These are phyloP conservation scores for Fusarium odoratissimum DNA, from an alignment of 2,329 filamentous ascomycete genomes.

Conservation along the genomic window DNA sequence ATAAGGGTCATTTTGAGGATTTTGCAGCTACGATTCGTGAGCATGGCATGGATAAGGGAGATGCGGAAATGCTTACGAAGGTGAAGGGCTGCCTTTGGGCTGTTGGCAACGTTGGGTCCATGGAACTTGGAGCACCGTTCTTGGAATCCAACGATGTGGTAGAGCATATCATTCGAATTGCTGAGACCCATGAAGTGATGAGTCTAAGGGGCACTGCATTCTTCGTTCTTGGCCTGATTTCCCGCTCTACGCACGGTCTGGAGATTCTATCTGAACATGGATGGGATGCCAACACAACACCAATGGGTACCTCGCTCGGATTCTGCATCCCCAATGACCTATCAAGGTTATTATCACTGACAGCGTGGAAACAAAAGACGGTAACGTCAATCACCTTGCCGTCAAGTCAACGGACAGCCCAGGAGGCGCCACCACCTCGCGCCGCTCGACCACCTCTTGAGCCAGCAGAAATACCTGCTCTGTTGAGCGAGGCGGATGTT, in stretches of 20 bases:
- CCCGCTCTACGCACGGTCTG: constrained; percentile 88
- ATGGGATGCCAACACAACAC: constrained; percentile 92
- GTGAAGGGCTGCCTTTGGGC: constrained; percentile 98
- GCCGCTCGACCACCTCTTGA: constrained; percentile 57
- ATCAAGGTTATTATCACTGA: constrained; percentile 79
- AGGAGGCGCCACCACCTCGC: constrained; percentile 56
- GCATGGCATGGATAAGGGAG: constrained; percentile 85
- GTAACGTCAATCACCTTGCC: constrained; percentile 60
- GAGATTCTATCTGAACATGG: constrained; percentile 90
- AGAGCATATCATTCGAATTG: constrained; percentile 86
- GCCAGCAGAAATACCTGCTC: constrained; percentile 54
- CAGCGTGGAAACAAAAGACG: constrained; percentile 67
- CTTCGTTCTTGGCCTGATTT: constrained; percentile 93
- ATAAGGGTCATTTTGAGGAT: constrained; percentile 96
- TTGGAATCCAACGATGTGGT: constrained; percentile 92
- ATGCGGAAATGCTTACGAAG: constrained; percentile 86
- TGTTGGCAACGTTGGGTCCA: constrained; percentile 96
- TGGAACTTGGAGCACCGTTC: constrained; percentile 96
- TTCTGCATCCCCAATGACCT: constrained; percentile 88
- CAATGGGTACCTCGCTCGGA: constrained; percentile 83
- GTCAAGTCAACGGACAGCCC: constrained; percentile 64
- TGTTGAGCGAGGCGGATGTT: constrained; percentile 70
- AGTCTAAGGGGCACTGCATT: constrained; percentile 95
- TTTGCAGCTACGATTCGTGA: constrained; percentile 91
- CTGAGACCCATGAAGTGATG: constrained; percentile 88